phyloP scores from a whole-genome alignment of 306 rosid species.

The Pyrus pyrifolia region DNA sequence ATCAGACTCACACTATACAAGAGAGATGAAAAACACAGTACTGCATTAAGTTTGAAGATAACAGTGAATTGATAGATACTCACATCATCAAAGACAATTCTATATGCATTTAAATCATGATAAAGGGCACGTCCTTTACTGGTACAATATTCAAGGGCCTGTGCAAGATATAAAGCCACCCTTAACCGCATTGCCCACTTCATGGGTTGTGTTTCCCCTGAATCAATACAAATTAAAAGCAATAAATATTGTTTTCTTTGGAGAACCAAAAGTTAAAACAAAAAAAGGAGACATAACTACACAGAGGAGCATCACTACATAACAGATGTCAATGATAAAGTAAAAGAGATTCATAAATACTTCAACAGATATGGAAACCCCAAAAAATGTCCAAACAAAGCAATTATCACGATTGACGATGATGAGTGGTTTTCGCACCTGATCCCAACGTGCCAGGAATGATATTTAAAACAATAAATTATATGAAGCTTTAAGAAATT shows the following conservation, averaged over 20 bases:
- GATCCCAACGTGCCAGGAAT: background rate
- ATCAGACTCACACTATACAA: constrained; percentile 2
- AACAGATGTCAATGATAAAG: background rate
- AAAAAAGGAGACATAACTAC: background rate
- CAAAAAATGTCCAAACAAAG: background rate
- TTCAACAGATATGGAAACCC: background rate
- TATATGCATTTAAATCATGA: constrained; percentile 92
- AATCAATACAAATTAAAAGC: constrained; percentile 20
- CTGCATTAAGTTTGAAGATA: background rate
- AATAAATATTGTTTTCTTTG: background rate
- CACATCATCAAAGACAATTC: constrained; percentile 88
- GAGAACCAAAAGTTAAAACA: background rate
- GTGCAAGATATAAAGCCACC: constrained; percentile 87
- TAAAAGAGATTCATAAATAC: background rate
- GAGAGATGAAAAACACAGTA: background rate
- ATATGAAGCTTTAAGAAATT: background rate
- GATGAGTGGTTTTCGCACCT: background rate
- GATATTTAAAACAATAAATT: background rate
- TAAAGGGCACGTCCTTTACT: constrained; percentile 84
- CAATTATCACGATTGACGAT: background rate
- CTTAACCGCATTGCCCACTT: constrained; percentile 93
- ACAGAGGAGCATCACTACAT: background rate
- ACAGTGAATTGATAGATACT: constrained; percentile 26
- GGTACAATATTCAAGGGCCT: constrained; percentile 94
- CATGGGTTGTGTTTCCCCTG: constrained; percentile 96